phyloP scores from a whole-genome alignment of 441 rosid species.

The Pelargonium myrrhifolium region DNA sequence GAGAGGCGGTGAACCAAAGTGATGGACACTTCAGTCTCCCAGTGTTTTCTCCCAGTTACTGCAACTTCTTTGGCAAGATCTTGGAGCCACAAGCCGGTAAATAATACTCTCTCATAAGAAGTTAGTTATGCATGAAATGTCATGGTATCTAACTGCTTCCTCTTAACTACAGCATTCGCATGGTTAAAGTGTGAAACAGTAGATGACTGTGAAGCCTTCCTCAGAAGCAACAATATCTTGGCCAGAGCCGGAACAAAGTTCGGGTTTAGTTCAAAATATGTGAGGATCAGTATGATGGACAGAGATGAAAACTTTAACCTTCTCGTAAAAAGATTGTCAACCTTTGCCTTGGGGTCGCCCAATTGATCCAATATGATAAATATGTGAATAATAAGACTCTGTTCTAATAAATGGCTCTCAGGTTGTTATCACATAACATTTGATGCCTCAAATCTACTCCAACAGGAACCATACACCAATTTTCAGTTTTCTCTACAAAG shows the following conservation, averaged over 20 bases:
- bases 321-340: constrained; percentile 56
- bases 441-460: too few relatives aligned
- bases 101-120: too few relatives aligned
- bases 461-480: background rate
- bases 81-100: background rate
- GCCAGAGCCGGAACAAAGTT: constrained; percentile 51
- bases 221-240: constrained; percentile 41
- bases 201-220: constrained; percentile 32
- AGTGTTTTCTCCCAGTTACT: constrained; percentile 38
- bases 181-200: constrained; percentile 63
- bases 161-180: constrained; percentile 49
- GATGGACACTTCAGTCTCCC: constrained; percentile 52
- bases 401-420: too few relatives aligned
- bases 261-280: constrained; percentile 42
- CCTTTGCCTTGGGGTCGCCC: constrained; percentile 17
- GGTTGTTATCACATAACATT: too few relatives aligned
- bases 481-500: background rate
- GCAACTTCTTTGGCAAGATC: constrained; percentile 24
- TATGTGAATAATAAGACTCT: background rate
- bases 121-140: too few relatives aligned
- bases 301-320: constrained; percentile 41
- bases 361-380: constrained; percentile 7
- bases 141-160: too few relatives aligned
- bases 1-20: constrained; percentile 47
- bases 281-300: constrained; percentile 65